Conservation (phyloP, 257 asterid species). For the Petunia axillaris region DNA sequence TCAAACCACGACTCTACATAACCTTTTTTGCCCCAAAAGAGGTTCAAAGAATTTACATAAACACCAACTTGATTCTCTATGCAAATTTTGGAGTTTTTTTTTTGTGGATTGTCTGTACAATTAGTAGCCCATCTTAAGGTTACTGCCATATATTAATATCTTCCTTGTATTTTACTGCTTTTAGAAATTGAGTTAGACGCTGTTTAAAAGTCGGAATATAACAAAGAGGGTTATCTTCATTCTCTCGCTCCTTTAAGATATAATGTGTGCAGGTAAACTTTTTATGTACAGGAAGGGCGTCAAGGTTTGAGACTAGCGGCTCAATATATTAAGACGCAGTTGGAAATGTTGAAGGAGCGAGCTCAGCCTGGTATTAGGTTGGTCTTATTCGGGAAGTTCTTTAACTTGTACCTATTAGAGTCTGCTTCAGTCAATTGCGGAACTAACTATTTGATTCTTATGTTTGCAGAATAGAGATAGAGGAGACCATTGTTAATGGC, state of each 20-base stretch:
- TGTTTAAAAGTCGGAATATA: background rate
- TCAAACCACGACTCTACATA: background rate
- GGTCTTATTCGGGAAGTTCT: slow-evolving; percentile 25
- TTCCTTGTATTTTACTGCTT: background rate
- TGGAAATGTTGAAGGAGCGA: slow-evolving; percentile 75
- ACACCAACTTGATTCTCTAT: background rate
- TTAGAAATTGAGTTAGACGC: background rate
- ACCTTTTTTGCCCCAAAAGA: background rate
- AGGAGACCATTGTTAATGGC: slow-evolving; percentile 86
- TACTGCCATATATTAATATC: background rate
- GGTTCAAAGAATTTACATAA: background rate
- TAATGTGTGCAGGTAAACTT: background rate
- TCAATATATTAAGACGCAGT: slow-evolving; percentile 66
- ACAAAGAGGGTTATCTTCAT: background rate
- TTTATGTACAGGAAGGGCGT: slow-evolving; percentile 66
- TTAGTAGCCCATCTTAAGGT: background rate
- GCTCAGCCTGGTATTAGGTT: slow-evolving; percentile 82
- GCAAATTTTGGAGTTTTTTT: background rate
- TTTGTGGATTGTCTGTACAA: background rate
- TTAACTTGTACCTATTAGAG: background rate
- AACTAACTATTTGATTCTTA: slow-evolving; percentile 25
- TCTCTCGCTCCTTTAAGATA: background rate
- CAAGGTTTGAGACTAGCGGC: slow-evolving; percentile 88
- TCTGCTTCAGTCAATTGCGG: background rate
- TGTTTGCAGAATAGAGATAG: slow-evolving; percentile 82